phyloP scores from a whole-genome alignment of 1,284 basidiomycete species.

The Sporisorium sorghi region DNA sequence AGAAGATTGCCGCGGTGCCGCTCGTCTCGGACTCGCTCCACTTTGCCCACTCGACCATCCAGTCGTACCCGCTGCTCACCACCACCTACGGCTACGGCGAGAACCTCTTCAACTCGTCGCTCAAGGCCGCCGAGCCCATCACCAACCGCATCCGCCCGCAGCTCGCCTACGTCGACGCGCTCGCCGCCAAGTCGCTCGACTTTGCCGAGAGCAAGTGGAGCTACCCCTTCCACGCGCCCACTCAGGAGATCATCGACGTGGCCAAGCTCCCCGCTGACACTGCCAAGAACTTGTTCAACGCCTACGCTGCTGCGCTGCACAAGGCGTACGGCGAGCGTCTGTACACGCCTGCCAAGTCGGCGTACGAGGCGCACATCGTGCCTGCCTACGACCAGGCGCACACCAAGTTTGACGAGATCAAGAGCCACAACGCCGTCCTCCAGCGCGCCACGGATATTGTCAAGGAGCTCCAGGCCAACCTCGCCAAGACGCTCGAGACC shows the following conservation, averaged over 20 bases:
- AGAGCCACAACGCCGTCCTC: constrained; percentile 63
- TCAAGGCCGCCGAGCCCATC: constrained; percentile 61
- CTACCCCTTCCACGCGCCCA: constrained; percentile 67
- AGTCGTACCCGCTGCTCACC: constrained; percentile 57
- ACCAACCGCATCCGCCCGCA: constrained; percentile 60
- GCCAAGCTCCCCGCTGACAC: constrained; percentile 59
- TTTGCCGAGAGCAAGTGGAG: constrained; percentile 65
- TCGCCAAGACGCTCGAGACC: constrained; percentile 58
- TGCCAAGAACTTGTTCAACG: constrained; percentile 42
- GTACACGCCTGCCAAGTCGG: constrained; percentile 57
- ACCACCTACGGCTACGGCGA: constrained; percentile 59
- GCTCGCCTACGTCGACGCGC: constrained; percentile 60
- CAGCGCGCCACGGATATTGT: constrained; percentile 62
- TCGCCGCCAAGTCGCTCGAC: constrained; percentile 60
- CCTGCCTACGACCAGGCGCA: constrained; percentile 52
- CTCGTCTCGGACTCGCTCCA: constrained; percentile 60
- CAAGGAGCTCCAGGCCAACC: constrained; percentile 58
- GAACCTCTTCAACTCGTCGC: constrained; percentile 48
- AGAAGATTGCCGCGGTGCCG: constrained; percentile 59
- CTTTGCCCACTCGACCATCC: constrained; percentile 61
- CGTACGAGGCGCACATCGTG: constrained; percentile 58
- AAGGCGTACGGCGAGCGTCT: constrained; percentile 63
- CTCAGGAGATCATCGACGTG: constrained; percentile 54
- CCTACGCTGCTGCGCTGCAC: constrained; percentile 50
- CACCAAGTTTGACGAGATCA: constrained; percentile 64